phyloP scores from a whole-genome alignment of 306 rosid species.

The Cucumis hystrix region DNA sequence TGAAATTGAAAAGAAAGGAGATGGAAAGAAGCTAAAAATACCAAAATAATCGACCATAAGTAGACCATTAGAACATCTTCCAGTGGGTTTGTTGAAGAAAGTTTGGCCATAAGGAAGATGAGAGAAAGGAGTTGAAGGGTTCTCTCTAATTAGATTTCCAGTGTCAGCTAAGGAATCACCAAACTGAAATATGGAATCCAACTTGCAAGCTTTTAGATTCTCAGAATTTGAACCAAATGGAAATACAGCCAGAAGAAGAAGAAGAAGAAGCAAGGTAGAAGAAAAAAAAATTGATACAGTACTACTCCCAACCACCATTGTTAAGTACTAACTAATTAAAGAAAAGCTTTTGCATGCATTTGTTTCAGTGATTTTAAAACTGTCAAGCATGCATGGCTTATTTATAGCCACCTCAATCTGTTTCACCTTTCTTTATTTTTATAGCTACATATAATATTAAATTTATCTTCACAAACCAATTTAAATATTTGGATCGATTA shows the following conservation, averaged over 20 bases:
- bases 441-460: too few species aligned
- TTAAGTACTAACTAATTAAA: background rate
- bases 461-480: too few species aligned
- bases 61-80: constrained; percentile 14
- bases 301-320: background rate
- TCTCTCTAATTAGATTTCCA: constrained; percentile 4
- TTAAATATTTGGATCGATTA: too few species aligned
- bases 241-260: background rate
- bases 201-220: background rate
- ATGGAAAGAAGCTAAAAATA: background rate
- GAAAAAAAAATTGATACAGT: background rate
- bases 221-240: background rate
- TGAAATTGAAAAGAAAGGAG: background rate
- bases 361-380: background rate
- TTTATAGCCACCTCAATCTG: background rate
- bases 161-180: constrained; percentile 13
- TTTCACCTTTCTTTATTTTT: background rate
- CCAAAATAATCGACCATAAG: constrained; percentile 10
- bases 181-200: constrained; percentile 7
- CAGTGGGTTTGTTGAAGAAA: constrained; percentile 10
- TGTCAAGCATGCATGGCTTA: background rate
- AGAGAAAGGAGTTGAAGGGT: background rate
- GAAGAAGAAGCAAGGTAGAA: background rate
- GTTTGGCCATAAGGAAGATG: constrained; percentile 11
- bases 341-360: background rate